Evolutionary conservation across 805 yeast genomes (phyloP).

Genomic region (Cyberlindnera misumaiensis): DNA sequence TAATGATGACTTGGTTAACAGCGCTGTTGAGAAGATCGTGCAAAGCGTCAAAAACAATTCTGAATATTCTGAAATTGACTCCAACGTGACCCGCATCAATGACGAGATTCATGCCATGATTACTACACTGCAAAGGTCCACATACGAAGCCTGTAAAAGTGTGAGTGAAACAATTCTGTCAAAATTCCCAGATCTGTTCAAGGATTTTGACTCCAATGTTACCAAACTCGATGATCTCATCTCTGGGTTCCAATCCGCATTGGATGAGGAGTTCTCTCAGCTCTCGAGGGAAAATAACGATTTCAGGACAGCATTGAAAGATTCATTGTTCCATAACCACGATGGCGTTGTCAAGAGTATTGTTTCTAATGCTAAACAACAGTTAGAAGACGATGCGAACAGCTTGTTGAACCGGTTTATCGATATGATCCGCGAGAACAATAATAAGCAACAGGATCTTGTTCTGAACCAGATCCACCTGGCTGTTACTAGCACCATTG

Average conservation of each 20-base stretch:
- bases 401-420: conserved; percentile 14
- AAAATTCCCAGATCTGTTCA: conserved; percentile 18
- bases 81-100: conserved; percentile 6
- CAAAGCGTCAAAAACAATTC: conserved; percentile 1
- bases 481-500: conserved; percentile 14
- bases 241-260: conserved; percentile 5
- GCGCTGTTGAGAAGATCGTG: conserved; percentile 3
- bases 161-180: conserved; percentile 18
- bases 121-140: conserved; percentile 11
- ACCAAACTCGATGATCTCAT: conserved; percentile 7
- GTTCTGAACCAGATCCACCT: conserved; percentile 9
- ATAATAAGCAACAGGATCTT: conserved; percentile 13
- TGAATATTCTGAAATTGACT: conserved; percentile 1
- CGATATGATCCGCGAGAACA: conserved; percentile 15
- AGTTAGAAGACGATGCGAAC: conserved; percentile 18
- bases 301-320: conserved; percentile 14
- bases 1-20: conserved; percentile 6
- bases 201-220: conserved; percentile 14
- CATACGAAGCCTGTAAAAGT: conserved; percentile 19
- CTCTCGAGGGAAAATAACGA: conserved; percentile 22
- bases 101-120: conserved; percentile 11
- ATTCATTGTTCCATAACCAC: conserved; percentile 20
- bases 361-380: conserved; percentile 8
- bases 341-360: conserved; percentile 11
- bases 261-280: conserved; percentile 17